These are phyloP conservation scores for Saitozyma podzolica DNA, from an alignment of 768 basidiomycete species.

Conservation along the genomic window DNA sequence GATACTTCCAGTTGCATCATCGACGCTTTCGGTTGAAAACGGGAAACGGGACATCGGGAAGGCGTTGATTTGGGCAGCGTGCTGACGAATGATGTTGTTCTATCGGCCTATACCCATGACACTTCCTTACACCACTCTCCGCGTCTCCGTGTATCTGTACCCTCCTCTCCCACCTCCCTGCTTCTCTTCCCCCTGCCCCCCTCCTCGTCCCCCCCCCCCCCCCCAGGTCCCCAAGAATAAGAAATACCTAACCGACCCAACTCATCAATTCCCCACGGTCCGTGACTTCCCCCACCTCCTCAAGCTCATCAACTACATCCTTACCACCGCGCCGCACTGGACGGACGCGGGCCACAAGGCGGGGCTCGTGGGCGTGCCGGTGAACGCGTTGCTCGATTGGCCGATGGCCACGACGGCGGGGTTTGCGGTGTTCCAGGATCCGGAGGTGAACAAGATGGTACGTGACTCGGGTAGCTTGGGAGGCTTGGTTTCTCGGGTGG, in stretches of 20 bases:
- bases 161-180: neutral
- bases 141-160: too few relatives aligned
- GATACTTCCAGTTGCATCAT: neutral
- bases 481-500: neutral
- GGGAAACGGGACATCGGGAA: too few relatives aligned
- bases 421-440: conserved; percentile 54
- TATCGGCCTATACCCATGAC: neutral
- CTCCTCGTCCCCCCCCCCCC: neutral
- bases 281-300: conserved; percentile 56
- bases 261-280: conserved; percentile 49
- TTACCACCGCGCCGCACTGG: conserved; percentile 56
- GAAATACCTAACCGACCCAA: conserved; percentile 45
- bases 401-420: conserved; percentile 56
- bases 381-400: conserved; percentile 58
- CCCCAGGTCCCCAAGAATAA: conserved; percentile 41
- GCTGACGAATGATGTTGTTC: too few relatives aligned
- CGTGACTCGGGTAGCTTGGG: conserved; percentile 14
- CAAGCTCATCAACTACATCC: conserved; percentile 55
- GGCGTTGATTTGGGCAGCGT: too few relatives aligned
- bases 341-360: conserved; percentile 49
- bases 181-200: neutral
- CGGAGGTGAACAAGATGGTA: conserved; percentile 55
- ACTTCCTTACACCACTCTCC: neutral
- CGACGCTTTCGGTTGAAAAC: too few relatives aligned
- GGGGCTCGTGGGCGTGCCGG: conserved; percentile 58